Conservation (phyloP, 768 basidiomycete species). For the Pulveroboletus sp. region DNA sequence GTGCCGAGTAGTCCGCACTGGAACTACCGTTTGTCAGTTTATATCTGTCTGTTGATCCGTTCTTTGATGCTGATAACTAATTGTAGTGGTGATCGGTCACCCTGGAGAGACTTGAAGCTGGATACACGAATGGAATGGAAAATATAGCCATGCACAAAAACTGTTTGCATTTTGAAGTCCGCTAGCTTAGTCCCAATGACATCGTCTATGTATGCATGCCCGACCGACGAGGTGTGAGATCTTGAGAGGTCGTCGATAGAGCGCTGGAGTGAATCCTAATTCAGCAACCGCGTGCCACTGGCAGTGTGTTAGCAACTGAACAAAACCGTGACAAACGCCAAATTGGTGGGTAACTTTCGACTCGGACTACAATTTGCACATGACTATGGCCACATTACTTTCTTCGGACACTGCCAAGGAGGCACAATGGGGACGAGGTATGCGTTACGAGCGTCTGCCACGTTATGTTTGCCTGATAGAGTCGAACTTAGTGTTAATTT, state of each 20-base stretch:
- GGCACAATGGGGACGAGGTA: conserved; percentile 45
- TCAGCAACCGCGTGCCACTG: conserved; percentile 27
- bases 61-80: conserved; percentile 9
- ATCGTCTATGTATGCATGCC: not conserved
- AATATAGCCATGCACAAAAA: not conserved
- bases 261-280: conserved; percentile 29
- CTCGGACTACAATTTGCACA: conserved; percentile 26
- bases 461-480: conserved; percentile 14
- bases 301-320: conserved; percentile 10
- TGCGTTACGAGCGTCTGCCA: conserved; percentile 11
- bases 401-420: conserved; percentile 25
- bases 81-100: conserved; percentile 27
- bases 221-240: not conserved
- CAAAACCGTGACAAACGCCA: conserved; percentile 19
- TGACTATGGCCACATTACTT: conserved; percentile 27
- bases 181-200: no score
- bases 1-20: conserved; percentile 28
- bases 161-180: conserved; percentile 1
- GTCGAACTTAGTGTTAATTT: conserved; percentile 60
- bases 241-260: conserved; percentile 25
- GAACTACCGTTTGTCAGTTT: conserved; percentile 31
- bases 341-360: conserved; percentile 7
- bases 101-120: conserved; percentile 13
- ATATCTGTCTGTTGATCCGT: not conserved
- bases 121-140: not conserved